Evolutionary conservation across 2,329 filamentous ascomycete species (phyloP).

Genomic region (Sarocladium brachiariae): DNA sequence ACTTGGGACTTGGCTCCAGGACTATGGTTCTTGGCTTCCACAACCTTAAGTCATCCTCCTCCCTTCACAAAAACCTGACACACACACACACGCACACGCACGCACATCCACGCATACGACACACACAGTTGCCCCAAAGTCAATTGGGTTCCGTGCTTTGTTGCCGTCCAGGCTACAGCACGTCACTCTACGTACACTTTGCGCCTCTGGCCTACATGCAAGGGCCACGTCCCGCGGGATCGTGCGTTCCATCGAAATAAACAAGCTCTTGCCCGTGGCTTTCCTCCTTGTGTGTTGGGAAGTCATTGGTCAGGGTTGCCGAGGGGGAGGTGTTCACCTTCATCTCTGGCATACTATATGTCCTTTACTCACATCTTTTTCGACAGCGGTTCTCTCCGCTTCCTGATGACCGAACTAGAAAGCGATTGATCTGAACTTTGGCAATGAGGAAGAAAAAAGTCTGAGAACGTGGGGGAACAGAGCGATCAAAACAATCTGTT

Average conservation of each 20-base stretch:
- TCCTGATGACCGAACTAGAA: neutral
- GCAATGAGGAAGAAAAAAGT: neutral
- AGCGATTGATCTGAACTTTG: neutral
- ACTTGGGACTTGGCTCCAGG: constrained; percentile 4
- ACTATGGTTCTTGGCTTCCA: constrained; percentile 6
- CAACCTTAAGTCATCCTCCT: constrained; percentile 6
- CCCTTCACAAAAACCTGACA: neutral
- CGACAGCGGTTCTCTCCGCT: neutral
- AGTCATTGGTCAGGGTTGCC: neutral
- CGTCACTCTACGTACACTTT: neutral
- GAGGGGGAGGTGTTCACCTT: no score
- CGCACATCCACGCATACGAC: neutral
- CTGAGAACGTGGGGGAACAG: no score
- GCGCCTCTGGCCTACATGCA: neutral
- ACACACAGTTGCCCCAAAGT: neutral
- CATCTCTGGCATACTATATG: no score
- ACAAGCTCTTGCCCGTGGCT: neutral
- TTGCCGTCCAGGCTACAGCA: neutral
- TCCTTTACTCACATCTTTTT: no score
- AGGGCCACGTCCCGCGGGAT: neutral
- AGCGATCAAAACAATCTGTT: neutral
- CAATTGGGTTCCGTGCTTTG: neutral
- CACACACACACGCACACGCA: neutral
- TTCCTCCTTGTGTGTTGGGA: constrained; percentile 2
- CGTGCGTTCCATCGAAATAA: neutral